These are phyloP conservation scores for Mucuna pruriens DNA, from an alignment of 306 rosid species.

Conservation along the genomic window DNA sequence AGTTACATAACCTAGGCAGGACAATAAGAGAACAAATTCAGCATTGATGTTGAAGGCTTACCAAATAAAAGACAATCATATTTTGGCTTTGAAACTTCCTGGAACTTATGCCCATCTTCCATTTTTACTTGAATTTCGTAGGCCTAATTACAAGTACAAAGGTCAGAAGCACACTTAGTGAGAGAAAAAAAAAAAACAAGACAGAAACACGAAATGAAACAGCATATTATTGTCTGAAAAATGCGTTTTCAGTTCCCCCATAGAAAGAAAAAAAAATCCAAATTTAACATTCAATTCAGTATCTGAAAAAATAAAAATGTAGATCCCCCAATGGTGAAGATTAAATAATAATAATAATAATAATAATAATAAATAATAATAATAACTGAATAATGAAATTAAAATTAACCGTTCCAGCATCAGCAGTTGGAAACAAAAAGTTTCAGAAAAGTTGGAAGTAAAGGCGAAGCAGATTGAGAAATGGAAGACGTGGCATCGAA, in stretches of 20 bases:
- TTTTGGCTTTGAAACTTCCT: constrained; percentile 54
- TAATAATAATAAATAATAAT: background rate
- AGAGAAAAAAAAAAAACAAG: background rate
- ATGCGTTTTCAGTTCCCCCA: background rate
- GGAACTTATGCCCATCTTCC: constrained; percentile 62
- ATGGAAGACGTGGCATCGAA: background rate
- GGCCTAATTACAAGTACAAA: constrained; percentile 18
- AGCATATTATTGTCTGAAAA: background rate
- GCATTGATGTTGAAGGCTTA: constrained; percentile 29
- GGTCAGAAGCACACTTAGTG: background rate
- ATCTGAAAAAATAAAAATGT: background rate
- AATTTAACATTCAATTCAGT: background rate
- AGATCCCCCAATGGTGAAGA: background rate
- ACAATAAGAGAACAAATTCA: background rate
- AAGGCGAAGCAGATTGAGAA: background rate
- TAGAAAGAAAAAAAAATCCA: background rate
- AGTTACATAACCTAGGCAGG: background rate
- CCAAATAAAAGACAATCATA: constrained; percentile 86
- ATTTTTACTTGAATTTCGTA: constrained; percentile 38
- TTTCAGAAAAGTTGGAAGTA: no score
- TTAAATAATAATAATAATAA: background rate
- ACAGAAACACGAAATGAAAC: background rate
- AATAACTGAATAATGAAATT: background rate
- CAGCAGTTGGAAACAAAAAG: background rate
- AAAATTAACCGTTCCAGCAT: background rate